Base-by-base conservation (phyloP, 345 rosid species). In the Citrus reticulata region DNA sequence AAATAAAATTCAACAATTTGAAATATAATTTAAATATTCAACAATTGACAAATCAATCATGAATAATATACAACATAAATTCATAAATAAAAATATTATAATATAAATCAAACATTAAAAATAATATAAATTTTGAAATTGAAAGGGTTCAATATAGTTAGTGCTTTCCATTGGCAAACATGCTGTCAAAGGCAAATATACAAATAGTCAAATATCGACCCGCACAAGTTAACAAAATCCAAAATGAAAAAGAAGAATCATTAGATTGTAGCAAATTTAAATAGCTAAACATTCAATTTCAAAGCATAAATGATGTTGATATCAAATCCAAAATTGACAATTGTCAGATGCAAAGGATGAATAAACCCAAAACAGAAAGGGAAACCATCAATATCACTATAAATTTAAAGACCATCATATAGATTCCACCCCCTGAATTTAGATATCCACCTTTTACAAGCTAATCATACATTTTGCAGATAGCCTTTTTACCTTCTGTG, bases 161-260 rank as follows among this genome's bases (percentile, higher is more conserved):
- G 1, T 35, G 39, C 77, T 92, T 85, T 83, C 97, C 97, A 71
- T 95, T 90, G 79, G 91, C 81, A 84, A 90, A 93, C 98, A 93
- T 93, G 84, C 93, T 81, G 77, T 93, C 97, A 75, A 93, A 93
- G 83, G 89, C 90, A 76, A 93, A 93, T 67, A 92, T 77, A 66
- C 97, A 95, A 59, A 95, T 89, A 69, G 42, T 39, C 42, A 39
- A 8, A 39, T 8, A 39, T 92, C 90, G n/a, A 92, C 90, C 98
- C 91, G 96, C 90, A 86, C n/a, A 68, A 49, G 68, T 79, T 63
- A 42, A 81, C 58, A 16, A 49, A 49, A 49, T 49, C 55, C 20
- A 34, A 68, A 30, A 79, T 78, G 20, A 78, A 57, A 61, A 66
- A 75, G 25, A 77, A 64, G 32, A 60, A 39, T 2, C 57, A 76